These are phyloP conservation scores for Solanum chmielewskii DNA, from an alignment of 257 asterid species.

Conservation along the genomic window DNA sequence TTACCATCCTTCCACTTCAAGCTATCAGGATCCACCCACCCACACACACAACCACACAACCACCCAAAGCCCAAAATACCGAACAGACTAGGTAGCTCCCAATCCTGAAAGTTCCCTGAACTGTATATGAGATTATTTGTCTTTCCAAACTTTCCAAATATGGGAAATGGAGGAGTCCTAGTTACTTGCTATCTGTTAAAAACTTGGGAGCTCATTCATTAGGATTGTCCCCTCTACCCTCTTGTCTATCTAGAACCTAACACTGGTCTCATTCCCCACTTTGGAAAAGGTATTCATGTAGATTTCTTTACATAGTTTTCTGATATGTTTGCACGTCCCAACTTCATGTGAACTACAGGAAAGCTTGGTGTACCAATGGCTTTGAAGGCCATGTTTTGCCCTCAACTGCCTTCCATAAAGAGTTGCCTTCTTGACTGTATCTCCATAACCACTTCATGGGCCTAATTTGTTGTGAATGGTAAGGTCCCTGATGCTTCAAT, in stretches of 20 bases:
- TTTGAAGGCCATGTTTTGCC: background rate
- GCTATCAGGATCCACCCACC: background rate
- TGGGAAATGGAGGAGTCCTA: background rate
- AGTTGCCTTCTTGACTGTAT: background rate
- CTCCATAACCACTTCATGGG: background rate
- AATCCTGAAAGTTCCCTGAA: background rate
- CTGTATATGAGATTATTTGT: background rate
- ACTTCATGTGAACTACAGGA: background rate
- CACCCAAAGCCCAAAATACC: background rate
- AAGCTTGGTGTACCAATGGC: background rate
- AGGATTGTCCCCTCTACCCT: background rate
- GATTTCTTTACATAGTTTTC: background rate
- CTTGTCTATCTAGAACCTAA: background rate
- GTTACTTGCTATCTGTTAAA: background rate
- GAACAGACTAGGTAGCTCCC: background rate
- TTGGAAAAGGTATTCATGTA: background rate
- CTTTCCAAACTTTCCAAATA: background rate
- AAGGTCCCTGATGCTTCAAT: background rate
- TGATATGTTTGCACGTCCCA: background rate
- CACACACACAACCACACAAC: background rate
- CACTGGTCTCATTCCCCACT: background rate
- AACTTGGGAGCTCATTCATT: background rate
- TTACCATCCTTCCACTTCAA: background rate
- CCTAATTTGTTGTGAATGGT: background rate
- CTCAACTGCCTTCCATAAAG: background rate